phyloP scores from a whole-genome alignment of 2,329 filamentous ascomycete species.

The Ophiostoma sp. region DNA sequence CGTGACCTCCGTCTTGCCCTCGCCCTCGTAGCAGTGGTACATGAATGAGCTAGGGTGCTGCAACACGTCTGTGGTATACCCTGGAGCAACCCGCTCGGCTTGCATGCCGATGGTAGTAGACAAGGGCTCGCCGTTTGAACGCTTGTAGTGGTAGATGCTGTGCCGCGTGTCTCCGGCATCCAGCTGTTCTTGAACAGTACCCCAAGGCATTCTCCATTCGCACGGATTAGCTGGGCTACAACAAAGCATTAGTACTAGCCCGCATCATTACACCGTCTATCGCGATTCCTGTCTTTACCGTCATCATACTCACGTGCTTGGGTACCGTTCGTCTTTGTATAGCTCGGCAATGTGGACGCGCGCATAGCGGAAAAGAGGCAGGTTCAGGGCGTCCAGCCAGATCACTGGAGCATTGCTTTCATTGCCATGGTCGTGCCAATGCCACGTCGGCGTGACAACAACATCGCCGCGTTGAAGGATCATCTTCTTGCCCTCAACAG shows the following conservation, averaged over 20 bases:
- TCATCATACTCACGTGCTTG: slow-evolving; percentile 13
- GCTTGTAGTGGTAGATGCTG: slow-evolving; percentile 5
- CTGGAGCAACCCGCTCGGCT: not conserved
- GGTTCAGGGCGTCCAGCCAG: slow-evolving; percentile 52
- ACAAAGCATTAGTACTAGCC: not conserved
- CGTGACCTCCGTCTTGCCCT: slow-evolving; percentile 5
- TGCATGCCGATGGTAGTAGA: not conserved
- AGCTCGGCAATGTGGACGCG: slow-evolving; percentile 51
- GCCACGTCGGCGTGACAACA: slow-evolving; percentile 51
- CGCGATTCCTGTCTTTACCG: too few species aligned
- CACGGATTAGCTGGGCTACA: not conserved
- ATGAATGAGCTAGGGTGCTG: slow-evolving; percentile 15
- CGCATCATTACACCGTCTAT: not conserved
- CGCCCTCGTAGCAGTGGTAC: slow-evolving; percentile 15
- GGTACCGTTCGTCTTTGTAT: slow-evolving; percentile 42
- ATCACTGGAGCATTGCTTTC: slow-evolving; percentile 50
- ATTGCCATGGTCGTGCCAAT: slow-evolving; percentile 55
- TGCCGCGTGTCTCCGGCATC: not conserved
- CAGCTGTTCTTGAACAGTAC: not conserved
- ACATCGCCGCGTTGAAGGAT: slow-evolving; percentile 48
- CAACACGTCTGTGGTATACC: not conserved
- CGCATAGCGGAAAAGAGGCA: slow-evolving; percentile 46
- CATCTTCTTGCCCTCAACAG: slow-evolving; percentile 47
- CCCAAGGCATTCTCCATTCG: not conserved
- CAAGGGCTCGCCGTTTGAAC: not conserved